Evolutionary conservation across 192 early-diverging fungal genomes (phyloP), one percentile per base, ranked within the genome.

Genomic region (Rhizophagus prolifer): DNA sequence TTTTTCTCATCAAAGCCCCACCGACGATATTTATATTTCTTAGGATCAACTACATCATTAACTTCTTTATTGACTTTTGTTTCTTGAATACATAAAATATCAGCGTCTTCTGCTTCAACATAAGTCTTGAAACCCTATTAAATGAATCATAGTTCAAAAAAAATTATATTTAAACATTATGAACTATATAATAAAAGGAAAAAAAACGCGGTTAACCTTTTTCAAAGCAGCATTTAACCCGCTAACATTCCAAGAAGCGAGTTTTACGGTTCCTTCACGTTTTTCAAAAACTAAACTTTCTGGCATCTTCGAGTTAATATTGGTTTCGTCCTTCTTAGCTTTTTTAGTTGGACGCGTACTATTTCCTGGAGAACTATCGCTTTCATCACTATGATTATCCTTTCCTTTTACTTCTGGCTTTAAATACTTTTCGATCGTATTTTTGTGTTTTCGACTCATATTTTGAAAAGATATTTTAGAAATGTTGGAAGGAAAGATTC

Each of bases 51-150:
- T 23, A 88, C 74, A 46, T 90, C 86, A 21, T 86, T 74, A 66
- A 86, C 83, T 13, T 92, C 85, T 77, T 90, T 83, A 79, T 94
- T 93, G 16, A 92, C 84, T 82, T 95, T 97, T 61, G 92, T 95
- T 78, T 96, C 95, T 79, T 96, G 94, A 50, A 97, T 46, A 75
- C 90, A 93, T 1, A 96, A 69, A 30, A 97, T 86, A 74, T 95
- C 95, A 0, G 95, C 88, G 66, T 94, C 83, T 80, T 95, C 92
- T 1, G 90, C 91, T n/a, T 79, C 83, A 36, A 94, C 79, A 70
- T 94, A 95, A 23, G 80, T 83, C 58, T 88, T 90, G 74, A 91
- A 93, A 0, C 92, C 92, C 83, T 85, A 69, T 34, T 34, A 21
- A 30, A n/a, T 2, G 6, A 21, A 58, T 4, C 1, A n/a, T n/a